These are phyloP conservation scores for Candida boidinii DNA, from an alignment of 805 yeast genomes.

Conservation along the genomic window DNA sequence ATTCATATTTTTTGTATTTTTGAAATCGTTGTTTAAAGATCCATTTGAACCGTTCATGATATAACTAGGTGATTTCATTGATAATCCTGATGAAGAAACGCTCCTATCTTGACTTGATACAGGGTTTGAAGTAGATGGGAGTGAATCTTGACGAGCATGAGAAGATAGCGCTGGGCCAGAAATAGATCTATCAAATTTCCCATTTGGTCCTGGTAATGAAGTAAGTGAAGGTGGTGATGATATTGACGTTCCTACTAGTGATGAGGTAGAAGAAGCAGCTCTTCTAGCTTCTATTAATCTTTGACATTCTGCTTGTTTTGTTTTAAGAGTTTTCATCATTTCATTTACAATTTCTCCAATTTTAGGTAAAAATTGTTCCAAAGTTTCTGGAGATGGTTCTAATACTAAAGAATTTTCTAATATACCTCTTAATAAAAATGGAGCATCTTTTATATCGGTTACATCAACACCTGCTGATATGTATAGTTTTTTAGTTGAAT, in stretches of 20 bases:
- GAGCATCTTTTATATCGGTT: slow-evolving; percentile 84
- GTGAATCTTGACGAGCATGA: too few species aligned
- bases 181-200: slow-evolving; percentile 14
- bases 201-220: too few species aligned
- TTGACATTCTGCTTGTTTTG: slow-evolving; percentile 50
- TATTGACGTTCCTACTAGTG: too few species aligned
- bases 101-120: too few species aligned
- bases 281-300: slow-evolving; percentile 9
- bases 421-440: slow-evolving; percentile 67
- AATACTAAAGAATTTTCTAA: slow-evolving; percentile 82
- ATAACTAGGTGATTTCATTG: too few species aligned
- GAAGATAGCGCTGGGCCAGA: slow-evolving; percentile 16
- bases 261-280: too few species aligned
- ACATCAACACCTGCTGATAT: slow-evolving; percentile 71
- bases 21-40: too few species aligned
- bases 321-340: slow-evolving; percentile 68
- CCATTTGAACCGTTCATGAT: too few species aligned
- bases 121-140: too few species aligned
- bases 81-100: too few species aligned
- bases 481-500: slow-evolving; percentile 76
- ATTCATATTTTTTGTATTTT: too few species aligned
- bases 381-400: slow-evolving; percentile 72
- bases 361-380: slow-evolving; percentile 74
- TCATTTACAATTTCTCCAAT: slow-evolving; percentile 82
- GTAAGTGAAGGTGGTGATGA: too few species aligned